Evolutionary conservation across 257 asterid species (phyloP), one percentile per base, ranked within the genome.

Genomic region (Thymus mandschuricus): DNA sequence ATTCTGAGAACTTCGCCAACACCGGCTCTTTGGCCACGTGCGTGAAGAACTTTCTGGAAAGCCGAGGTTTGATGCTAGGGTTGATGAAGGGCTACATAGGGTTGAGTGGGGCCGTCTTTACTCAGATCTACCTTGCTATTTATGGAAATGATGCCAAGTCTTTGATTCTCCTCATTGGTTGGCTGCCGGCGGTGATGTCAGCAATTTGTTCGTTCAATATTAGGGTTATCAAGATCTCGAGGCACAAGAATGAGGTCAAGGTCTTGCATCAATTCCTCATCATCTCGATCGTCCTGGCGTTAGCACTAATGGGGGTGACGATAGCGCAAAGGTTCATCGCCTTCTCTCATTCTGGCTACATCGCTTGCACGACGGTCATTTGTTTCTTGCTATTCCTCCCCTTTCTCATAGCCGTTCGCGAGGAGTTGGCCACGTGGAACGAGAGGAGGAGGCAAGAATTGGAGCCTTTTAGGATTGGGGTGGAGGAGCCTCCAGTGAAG

Each of bases 111-210:
- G 44, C 6, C 44, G 6, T 38, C 44, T 38, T 38, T 6, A 38
- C 44, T 38, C 44, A 38, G 44, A 3, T 38, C 44, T 38, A 38
- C 44, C 44, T 38, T 38, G 44, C 44, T 38, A 38, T 38, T 38
- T 38, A 38, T 38, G 44, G 44, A 38, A 38, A 38, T 6, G 44
- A 38, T 38, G 81, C 96, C 2, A 84, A 81, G 43, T 76, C 96
- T 6, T 77, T 91, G 41, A 83, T 91, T 44, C 86, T 91, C 6
- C 87, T 91, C 13, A 91, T 91, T 15, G 97, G 95, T 2, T 91
- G 97, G 97, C 91, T 91, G 12, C 97, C 97, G 0, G 92, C 96
- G 34, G 91, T 89, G 0, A 54, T 91, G 45, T 91, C 97, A 5
- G 85, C 87, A 48, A 78, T 91, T n/a, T 91, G 88, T 13, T 92